Conservation (phyloP, 768 basidiomycete species). For the Favolaschia claudopus region DNA sequence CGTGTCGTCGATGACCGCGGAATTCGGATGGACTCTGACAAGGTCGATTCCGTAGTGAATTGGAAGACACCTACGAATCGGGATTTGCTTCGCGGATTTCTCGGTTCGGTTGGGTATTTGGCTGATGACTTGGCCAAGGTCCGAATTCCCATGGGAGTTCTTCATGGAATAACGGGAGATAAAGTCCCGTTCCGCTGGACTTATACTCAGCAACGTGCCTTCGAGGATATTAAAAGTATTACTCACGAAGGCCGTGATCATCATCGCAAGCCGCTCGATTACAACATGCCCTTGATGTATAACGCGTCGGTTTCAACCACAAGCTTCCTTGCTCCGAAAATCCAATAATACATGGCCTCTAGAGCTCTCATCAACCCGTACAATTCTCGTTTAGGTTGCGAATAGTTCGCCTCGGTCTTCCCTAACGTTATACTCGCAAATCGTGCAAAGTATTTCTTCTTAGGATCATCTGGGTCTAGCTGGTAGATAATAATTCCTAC, state of each 20-base stretch:
- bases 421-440: no score
- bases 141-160: conserved; percentile 46
- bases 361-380: no score
- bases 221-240: conserved; percentile 43
- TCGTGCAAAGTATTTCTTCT: no score
- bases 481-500: no score
- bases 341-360: no score
- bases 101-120: conserved; percentile 39
- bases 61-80: conserved; percentile 43
- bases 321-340: no score
- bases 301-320: no score
- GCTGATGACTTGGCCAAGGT: conserved; percentile 41
- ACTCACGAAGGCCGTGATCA: conserved; percentile 27
- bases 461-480: no score
- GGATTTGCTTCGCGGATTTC: conserved; percentile 44
- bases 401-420: no score
- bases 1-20: conserved; percentile 43
- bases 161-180: conserved; percentile 32
- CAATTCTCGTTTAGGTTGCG: no score
- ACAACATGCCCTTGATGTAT: no score
- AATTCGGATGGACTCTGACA: conserved; percentile 52
- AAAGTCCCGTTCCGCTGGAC: conserved; percentile 36
- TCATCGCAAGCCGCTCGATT: conserved; percentile 28
- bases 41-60: conserved; percentile 44
- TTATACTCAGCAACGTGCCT: conserved; percentile 39